Percentiles rank a stretch among this genome's conserved stretches.
Conservation (phyloP, 495 filamentous ascomycete genomes). For the Penicillium tannophilum region DNA sequence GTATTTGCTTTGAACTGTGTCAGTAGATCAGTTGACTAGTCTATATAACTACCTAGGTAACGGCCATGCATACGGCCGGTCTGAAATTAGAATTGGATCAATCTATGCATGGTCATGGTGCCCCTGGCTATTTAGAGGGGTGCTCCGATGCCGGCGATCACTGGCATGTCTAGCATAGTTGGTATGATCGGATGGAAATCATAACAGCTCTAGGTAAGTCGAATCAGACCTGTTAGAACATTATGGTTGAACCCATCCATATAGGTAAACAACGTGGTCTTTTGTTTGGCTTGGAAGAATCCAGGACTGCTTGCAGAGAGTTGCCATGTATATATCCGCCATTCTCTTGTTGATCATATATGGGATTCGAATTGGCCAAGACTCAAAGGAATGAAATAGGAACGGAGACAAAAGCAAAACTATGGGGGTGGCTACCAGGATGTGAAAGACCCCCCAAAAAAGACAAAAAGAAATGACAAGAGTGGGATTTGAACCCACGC, state of each 20-base stretch:
- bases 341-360: no score
- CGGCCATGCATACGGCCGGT: neutral
- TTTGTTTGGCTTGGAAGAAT: neutral
- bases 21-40: neutral
- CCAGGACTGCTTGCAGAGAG: neutral
- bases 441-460: neutral
- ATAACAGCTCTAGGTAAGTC: neutral
- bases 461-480: slow-evolving; percentile 30
- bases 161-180: neutral
- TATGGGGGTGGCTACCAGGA: neutral
- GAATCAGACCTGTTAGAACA: neutral
- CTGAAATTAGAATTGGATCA: neutral
- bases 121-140: neutral
- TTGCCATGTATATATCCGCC: no score
- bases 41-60: neutral
- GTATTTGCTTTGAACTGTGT: no score
- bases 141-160: slow-evolving; percentile 5
- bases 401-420: neutral
- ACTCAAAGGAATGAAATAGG: neutral
- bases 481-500: slow-evolving; percentile 45
- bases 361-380: no score
- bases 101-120: neutral
- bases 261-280: neutral
- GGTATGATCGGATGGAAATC: neutral
- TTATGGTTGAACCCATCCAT: neutral